Percentiles rank a stretch among this genome's conserved stretches.
These are phyloP conservation scores for Solanum chaucha DNA, from an alignment of 257 asterid genomes.

Conservation along the genomic window DNA sequence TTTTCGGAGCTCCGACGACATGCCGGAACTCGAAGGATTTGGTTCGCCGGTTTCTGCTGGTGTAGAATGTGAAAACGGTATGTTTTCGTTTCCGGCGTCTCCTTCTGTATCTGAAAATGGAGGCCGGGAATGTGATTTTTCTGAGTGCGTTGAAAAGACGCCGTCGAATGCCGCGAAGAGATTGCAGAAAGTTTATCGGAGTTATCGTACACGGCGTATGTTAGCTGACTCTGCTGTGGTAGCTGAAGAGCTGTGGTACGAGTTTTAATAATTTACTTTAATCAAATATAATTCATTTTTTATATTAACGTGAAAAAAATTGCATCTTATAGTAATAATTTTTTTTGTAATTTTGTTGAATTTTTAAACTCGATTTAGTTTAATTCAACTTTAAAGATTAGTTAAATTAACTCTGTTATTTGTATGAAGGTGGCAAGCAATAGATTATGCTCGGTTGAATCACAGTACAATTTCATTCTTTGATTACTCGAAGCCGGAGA, in stretches of 20 bases:
- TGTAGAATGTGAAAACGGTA: neutral
- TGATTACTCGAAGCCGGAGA: slow-evolving; percentile 74
- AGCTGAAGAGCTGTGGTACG: slow-evolving; percentile 78
- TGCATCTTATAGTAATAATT: neutral
- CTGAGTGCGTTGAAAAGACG: neutral
- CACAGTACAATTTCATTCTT: slow-evolving; percentile 82
- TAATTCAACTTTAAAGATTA: neutral
- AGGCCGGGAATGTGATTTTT: slow-evolving; percentile 7
- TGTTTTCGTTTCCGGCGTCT: neutral
- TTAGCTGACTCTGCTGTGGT: slow-evolving; percentile 96
- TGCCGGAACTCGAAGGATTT: neutral
- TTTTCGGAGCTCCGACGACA: neutral
- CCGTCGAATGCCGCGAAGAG: slow-evolving; percentile 59
- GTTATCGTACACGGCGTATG: slow-evolving; percentile 96
- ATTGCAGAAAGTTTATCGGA: slow-evolving; percentile 82
- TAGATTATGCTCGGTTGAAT: slow-evolving; percentile 73
- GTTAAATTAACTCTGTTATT: neutral
- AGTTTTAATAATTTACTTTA: neutral
- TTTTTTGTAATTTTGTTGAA: neutral
- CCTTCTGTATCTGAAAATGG: neutral
- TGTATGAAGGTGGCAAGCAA: slow-evolving; percentile 73
- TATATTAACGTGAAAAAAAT: neutral
- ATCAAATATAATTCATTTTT: neutral
- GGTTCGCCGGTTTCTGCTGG: neutral
- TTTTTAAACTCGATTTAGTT: neutral